Evolutionary conservation across 169 alveolate genomes (phyloP).

Genomic region (Pseudocohnilembus persalinus): DNA sequence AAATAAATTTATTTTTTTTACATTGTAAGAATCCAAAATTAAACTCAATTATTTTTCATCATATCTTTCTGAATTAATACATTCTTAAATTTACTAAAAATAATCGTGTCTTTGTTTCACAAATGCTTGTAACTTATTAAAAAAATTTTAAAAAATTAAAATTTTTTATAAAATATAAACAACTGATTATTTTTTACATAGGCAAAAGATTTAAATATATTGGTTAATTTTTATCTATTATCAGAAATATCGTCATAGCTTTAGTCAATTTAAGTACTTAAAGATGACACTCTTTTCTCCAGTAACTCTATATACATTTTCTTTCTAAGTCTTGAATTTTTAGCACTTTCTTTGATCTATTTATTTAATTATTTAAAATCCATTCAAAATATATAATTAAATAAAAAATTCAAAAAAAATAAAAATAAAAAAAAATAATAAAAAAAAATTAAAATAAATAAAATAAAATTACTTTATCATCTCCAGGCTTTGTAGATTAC

Average conservation of each 20-base stretch:
- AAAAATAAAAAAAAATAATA: too few relatives aligned
- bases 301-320: conserved; percentile 42
- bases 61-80: not conserved
- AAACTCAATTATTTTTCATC: conserved; percentile 19
- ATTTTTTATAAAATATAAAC: not conserved
- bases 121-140: not conserved
- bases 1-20: not conserved
- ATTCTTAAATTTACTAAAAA: conserved; percentile 1
- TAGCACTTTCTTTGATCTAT: conserved; percentile 24
- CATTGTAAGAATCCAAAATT: conserved; percentile 16
- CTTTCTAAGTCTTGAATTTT: conserved; percentile 38
- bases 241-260: not conserved
- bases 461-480: too few relatives aligned
- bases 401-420: too few relatives aligned
- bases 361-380: too few relatives aligned
- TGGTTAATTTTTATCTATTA: not conserved
- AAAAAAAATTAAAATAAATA: too few relatives aligned
- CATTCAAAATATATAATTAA: too few relatives aligned
- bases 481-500: conserved; percentile 18
- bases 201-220: not conserved
- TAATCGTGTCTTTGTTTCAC: conserved; percentile 15
- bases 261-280: conserved; percentile 7
- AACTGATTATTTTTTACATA: not conserved
- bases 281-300: conserved; percentile 27
- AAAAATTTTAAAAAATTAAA: not conserved